Conservation (phyloP, 2,329 filamentous ascomycete genomes). For the Cladophialophora chaetospira region DNA sequence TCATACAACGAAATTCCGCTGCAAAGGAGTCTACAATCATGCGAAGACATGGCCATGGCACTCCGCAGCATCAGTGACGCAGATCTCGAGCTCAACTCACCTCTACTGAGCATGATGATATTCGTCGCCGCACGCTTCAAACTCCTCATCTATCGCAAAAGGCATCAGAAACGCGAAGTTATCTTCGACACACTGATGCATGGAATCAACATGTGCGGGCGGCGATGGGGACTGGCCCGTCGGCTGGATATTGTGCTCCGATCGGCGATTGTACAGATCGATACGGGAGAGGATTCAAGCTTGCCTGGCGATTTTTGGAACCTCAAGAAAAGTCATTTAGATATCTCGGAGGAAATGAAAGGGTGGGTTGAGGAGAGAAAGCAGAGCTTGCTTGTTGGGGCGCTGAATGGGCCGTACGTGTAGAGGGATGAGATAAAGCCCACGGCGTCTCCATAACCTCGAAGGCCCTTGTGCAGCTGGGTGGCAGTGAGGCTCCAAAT, state of each 20-base stretch:
- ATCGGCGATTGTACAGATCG: constrained; percentile 30
- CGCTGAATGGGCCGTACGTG: constrained; percentile 26
- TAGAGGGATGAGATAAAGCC: background rate
- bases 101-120: constrained; percentile 26
- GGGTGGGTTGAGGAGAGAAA: constrained; percentile 27
- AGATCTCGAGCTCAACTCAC: constrained; percentile 31
- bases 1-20: constrained; percentile 20
- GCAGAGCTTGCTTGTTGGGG: constrained; percentile 24
- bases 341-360: constrained; percentile 32
- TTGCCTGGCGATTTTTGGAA: constrained; percentile 21
- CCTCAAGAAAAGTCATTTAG: constrained; percentile 28
- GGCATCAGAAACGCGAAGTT: constrained; percentile 19
- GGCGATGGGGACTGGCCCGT: constrained; percentile 31
- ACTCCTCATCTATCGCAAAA: constrained; percentile 25
- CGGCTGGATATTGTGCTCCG: constrained; percentile 31
- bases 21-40: constrained; percentile 28
- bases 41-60: constrained; percentile 27
- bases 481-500: no score
- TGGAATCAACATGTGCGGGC: constrained; percentile 33
- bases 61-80: constrained; percentile 31
- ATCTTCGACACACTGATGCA: constrained; percentile 34
- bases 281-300: constrained; percentile 12
- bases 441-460: no score
- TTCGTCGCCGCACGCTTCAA: constrained; percentile 30
- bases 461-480: no score